Percentiles rank a stretch among this genome's conserved stretches.
Conservation (phyloP, 768 basidiomycete species). For the Pisolithus orientalis region DNA sequence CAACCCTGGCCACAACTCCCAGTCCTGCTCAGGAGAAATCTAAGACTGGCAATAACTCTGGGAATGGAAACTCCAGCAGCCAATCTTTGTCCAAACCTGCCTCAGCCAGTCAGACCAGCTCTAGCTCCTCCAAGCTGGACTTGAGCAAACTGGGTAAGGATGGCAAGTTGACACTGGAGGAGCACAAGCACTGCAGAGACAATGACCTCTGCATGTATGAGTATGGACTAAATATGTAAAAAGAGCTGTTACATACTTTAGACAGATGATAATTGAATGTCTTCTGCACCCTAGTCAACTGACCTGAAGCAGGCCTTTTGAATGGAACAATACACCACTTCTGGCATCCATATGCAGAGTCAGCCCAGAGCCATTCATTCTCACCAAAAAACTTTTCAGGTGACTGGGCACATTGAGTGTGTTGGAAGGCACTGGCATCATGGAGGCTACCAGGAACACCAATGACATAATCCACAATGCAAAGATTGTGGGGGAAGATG, state of each 20-base stretch:
- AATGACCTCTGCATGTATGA: too few relatives aligned
- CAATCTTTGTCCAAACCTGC: too few relatives aligned
- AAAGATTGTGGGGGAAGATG: constrained; percentile 4
- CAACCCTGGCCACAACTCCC: too few relatives aligned
- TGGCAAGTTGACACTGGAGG: too few relatives aligned
- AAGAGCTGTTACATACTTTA: neutral
- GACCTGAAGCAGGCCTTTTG: constrained; percentile 13
- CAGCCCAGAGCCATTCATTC: constrained; percentile 10
- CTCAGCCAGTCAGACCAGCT: too few relatives aligned
- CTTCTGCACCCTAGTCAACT: constrained; percentile 9
- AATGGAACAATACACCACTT: constrained; percentile 20
- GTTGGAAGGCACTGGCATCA: constrained; percentile 3
- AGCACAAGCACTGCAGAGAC: too few relatives aligned
- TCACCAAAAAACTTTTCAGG: neutral
- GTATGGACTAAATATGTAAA: neutral
- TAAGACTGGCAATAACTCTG: too few relatives aligned
- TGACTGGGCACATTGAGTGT: neutral
- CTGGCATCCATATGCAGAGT: constrained; percentile 3
- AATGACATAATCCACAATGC: constrained; percentile 8
- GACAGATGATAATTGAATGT: constrained; percentile 15
- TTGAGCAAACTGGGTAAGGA: too few relatives aligned
- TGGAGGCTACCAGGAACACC: constrained; percentile 7
- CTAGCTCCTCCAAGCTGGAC: too few relatives aligned
- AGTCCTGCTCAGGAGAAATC: too few relatives aligned
- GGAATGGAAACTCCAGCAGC: too few relatives aligned